Evolutionary conservation across 441 rosid genomes (phyloP), one percentile per base, ranked within the genome.

Genomic region (Aquilaria agallochum): DNA sequence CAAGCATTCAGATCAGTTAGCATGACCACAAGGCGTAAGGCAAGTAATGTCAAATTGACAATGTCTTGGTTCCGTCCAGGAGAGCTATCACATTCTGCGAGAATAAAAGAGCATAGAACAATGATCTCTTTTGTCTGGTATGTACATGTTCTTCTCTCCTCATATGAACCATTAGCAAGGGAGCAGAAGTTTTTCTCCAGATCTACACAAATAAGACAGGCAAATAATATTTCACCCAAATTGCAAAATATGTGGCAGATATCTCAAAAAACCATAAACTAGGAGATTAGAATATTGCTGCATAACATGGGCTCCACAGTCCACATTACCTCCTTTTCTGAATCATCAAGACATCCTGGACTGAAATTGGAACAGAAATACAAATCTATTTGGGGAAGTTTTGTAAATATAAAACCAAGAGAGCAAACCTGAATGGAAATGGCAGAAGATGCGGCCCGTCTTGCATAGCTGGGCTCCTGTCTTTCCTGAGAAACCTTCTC

Each of bases 401-500:
- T 20, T 20, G 27, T 1, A 20, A 20, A 20, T 20, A 1, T 1
- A 20, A 20, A 20, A 20, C 27, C 27, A 20, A 20, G 27, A 20
- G 27, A 20, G 27, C 27, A 20, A 1, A 20, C 27, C 27, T 20
- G 27, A 20, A 20, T 20, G 27, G 1, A 20, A 20, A 20, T 1
- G 27, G 27, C 27, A 42, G 99, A 81, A 8, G 89, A 83, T 34
- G 85, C 68, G 68, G 97, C 95, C 31, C 89, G 85, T 68, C 92
- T 74, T 1, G 96, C 81, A 53, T 83, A 88, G 64, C 61, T 85
- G 42, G 97, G 97, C 13, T 81, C 79, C 90, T 89, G 93, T 71
- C 99, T 80, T 66, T 88, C 93, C 57, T 82, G 89, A 1, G 86
- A 82, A 55, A 95, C 92, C 74, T 88, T 87, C 71, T 88, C 92